Evolutionary conservation across 441 rosid species (phyloP), one percentile per base, ranked within the genome.

Genomic region (Populus hybrid): DNA sequence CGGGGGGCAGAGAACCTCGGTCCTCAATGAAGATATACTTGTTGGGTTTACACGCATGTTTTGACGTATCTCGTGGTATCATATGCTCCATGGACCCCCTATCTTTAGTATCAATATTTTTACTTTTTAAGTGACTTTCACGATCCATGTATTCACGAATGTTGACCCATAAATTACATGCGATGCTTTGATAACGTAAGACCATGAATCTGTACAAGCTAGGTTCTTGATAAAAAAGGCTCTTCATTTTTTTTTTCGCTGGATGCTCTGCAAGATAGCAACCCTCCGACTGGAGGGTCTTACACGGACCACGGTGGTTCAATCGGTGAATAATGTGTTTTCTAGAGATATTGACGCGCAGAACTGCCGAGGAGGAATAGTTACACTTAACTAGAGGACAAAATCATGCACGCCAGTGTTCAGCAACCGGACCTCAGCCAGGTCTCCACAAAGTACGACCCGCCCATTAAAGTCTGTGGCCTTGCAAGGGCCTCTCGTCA

Each of bases 41-140:
- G 2, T 42, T 40, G 26, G 6, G 75, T 40, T 79, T 3, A 71
- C 32, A 30, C 32, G 74, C 79, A 65, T 71, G 79, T 67, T 75
- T 73, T 81, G 30, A 50, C 82, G 18, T 70, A 74, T 79, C 61
- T 53, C 1, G 61, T 53, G 61, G 61, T 1, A 53, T 53, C 61
- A 53, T 53, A 53, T 53, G 61, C n/a, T 53, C 61, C 61, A 18
- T 53, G 21, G 61, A 53, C 61, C 61, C 61, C 21, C 61, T 16
- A 53, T 42, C 50, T 42, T 42, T 42, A 42, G 50, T 42, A 42
- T 42, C 50, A 42, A 3, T 42, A 42, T 24, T 42, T 42, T 10
- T 11, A 42, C 50, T 38, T 42, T 42, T 42, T 42, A 42, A 42
- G 50, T 42, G 5, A 42, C 50, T 42, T 42, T 10, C 0, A 42